These are phyloP conservation scores for Amphirosellinia nigrospora DNA, from an alignment of 495 filamentous ascomycete species.

Conservation along the genomic window DNA sequence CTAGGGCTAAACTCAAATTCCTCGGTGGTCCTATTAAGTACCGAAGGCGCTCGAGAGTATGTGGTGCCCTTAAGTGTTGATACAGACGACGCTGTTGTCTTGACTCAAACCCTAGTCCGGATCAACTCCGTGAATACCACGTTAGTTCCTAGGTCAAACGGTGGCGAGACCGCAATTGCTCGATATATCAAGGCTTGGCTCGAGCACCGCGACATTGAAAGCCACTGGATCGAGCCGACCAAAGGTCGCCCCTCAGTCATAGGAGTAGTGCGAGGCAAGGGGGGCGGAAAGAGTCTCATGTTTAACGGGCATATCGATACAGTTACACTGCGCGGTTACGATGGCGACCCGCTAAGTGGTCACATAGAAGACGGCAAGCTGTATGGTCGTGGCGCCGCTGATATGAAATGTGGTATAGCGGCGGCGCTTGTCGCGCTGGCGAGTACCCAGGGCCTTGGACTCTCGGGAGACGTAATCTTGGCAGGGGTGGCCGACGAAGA, in stretches of 20 bases:
- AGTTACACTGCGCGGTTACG: slow-evolving; percentile 52
- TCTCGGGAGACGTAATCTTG: slow-evolving; percentile 53
- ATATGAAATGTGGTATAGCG: slow-evolving; percentile 58
- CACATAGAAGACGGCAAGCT: slow-evolving; percentile 45
- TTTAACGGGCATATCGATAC: slow-evolving; percentile 60
- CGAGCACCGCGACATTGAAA: slow-evolving; percentile 53
- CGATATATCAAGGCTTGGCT: slow-evolving; percentile 53
- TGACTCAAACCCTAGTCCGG: slow-evolving; percentile 48
- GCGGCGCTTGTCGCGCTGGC: slow-evolving; percentile 47
- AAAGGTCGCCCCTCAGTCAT: slow-evolving; percentile 54
- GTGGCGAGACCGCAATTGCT: slow-evolving; percentile 50
- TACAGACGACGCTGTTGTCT: slow-evolving; percentile 41
- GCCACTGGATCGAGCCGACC: slow-evolving; percentile 49
- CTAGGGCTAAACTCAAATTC: slow-evolving; percentile 50
- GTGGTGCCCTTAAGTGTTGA: slow-evolving; percentile 40
- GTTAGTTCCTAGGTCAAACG: slow-evolving; percentile 44
- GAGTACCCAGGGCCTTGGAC: slow-evolving; percentile 37
- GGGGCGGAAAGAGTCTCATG: slow-evolving; percentile 54
- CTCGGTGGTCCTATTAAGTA: slow-evolving; percentile 56
- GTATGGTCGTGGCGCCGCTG: slow-evolving; percentile 50
- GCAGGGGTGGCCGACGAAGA: slow-evolving; percentile 58
- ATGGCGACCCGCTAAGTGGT: slow-evolving; percentile 50
- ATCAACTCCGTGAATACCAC: slow-evolving; percentile 56
- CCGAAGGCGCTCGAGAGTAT: slow-evolving; percentile 42
- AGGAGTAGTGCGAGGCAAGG: slow-evolving; percentile 50